phyloP scores from a whole-genome alignment of 768 basidiomycete genomes.

The Inosperma sp. region DNA sequence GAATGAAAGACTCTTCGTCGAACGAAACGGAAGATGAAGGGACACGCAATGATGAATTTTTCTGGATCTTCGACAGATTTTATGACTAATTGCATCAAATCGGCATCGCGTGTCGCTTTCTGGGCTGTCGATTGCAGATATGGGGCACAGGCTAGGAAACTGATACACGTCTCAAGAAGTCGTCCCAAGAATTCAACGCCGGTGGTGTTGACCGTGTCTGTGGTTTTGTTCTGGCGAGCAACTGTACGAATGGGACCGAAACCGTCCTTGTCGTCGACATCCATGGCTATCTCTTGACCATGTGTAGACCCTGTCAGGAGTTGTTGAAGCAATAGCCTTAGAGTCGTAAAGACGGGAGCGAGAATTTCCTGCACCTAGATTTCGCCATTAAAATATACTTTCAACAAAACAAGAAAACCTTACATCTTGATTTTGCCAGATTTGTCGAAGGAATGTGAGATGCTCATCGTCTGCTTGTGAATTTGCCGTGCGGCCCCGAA shows the following conservation, averaged over 20 bases:
- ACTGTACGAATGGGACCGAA: slow-evolving; percentile 51
- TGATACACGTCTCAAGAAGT: slow-evolving; percentile 49
- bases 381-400: not conserved
- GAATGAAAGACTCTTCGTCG: slow-evolving; percentile 53
- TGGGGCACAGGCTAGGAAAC: slow-evolving; percentile 60
- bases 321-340: slow-evolving; percentile 42
- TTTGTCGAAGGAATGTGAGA: slow-evolving; percentile 44
- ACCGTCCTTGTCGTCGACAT: slow-evolving; percentile 47
- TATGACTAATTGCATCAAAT: slow-evolving; percentile 51
- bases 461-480: slow-evolving; percentile 22
- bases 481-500: slow-evolving; percentile 10
- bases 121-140: slow-evolving; percentile 54
- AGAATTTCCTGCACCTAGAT: slow-evolving; percentile 52
- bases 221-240: slow-evolving; percentile 29
- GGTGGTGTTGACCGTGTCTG: slow-evolving; percentile 21
- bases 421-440: slow-evolving; percentile 73
- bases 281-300: slow-evolving; percentile 24
- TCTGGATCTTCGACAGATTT: slow-evolving; percentile 41
- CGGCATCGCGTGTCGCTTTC: slow-evolving; percentile 58
- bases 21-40: slow-evolving; percentile 52
- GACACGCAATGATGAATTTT: slow-evolving; percentile 56
- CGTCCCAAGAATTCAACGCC: slow-evolving; percentile 28
- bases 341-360: slow-evolving; percentile 18
- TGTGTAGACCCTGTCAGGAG: slow-evolving; percentile 28
- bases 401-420: slow-evolving; percentile 20